Evolutionary conservation across 257 asterid species (phyloP), one percentile per base, ranked within the genome.

Genomic region (Solanum infundibuliforme): DNA sequence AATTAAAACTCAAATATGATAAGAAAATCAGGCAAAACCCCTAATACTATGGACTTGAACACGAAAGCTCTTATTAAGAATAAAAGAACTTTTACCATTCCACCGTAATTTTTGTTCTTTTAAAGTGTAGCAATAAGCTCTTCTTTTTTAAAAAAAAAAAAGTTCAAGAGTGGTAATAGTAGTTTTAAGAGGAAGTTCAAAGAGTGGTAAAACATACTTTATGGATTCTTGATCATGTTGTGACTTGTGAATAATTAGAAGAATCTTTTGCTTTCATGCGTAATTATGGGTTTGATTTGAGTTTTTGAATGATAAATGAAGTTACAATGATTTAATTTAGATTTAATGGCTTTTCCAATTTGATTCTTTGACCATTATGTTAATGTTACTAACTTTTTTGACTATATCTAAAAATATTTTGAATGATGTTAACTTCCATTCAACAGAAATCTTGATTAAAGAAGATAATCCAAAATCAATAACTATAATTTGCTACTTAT

Each of bases 401-500:
- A 86, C 60, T 32, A 55, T 39, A 55, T 39, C 23, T 13, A 27
- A 31, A 73, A 48, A 35, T 38, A 71, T 82, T 79, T 60, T 83
- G 88, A 86, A 66, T 86, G 82, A 87, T 84, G 84, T 31, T 46
- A 84, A 84, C 43, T 62, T 20, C 72, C 39, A 74, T 88, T 76
- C 75, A 66, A 89, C 82, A 25, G 75, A 71, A 69, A 71, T 71
- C n/a, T 71, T 35, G 85, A 65, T 31, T 12, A 86, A 74, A 84
- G 89, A 90, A 77, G 89, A 90, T 89, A 85, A 86, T 87, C 91
- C 68, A 27, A 81, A 82, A 88, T 90, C 46, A 87, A 55, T 66
- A 83, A 43, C 27, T 46, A 71, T 83, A 87, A 88, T 88, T 89
- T 88, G 72, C 88, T 90, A 89, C 86, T 66, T 68, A 35, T 65